phyloP scores from a whole-genome alignment of 2,329 filamentous ascomycete genomes.

The Aspergillus tubingensis region DNA sequence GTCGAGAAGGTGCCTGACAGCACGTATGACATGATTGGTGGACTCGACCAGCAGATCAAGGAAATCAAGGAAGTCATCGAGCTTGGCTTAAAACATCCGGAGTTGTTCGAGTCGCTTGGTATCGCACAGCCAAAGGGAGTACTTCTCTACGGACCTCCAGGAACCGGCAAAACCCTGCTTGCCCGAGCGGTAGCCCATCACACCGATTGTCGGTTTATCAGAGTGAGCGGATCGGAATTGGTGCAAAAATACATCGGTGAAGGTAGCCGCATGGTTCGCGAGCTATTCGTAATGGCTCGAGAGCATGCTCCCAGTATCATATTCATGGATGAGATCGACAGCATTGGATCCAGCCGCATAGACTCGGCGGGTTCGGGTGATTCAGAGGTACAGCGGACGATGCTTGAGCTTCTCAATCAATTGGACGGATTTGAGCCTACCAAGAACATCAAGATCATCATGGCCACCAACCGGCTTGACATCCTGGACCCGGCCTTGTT shows the following conservation, averaged over 20 bases:
- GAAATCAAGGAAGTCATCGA: constrained; percentile 99
- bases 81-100: constrained; percentile 94
- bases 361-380: constrained; percentile 94
- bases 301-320: constrained; percentile 98
- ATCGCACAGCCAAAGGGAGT: constrained; percentile 99
- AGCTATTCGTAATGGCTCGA: constrained; percentile 98
- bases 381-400: constrained; percentile 96
- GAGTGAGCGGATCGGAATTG: constrained; percentile 91
- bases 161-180: constrained; percentile 94
- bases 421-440: constrained; percentile 98
- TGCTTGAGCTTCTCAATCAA: constrained; percentile 97
- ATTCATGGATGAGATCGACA: constrained; percentile 99
- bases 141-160: constrained; percentile 90
- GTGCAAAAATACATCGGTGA: constrained; percentile 99
- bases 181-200: constrained; percentile 96
- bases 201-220: constrained; percentile 98
- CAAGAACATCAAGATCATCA: constrained; percentile 99
- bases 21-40: constrained; percentile 99
- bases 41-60: constrained; percentile 98
- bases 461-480: constrained; percentile 97
- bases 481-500: constrained; percentile 94
- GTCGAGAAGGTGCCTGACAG: constrained; percentile 99
- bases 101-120: constrained; percentile 97
- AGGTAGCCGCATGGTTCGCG: constrained; percentile 95
- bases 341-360: constrained; percentile 94